These are phyloP conservation scores for Cystofilobasidium macerans DNA, from an alignment of 768 basidiomycete genomes.

Conservation along the genomic window DNA sequence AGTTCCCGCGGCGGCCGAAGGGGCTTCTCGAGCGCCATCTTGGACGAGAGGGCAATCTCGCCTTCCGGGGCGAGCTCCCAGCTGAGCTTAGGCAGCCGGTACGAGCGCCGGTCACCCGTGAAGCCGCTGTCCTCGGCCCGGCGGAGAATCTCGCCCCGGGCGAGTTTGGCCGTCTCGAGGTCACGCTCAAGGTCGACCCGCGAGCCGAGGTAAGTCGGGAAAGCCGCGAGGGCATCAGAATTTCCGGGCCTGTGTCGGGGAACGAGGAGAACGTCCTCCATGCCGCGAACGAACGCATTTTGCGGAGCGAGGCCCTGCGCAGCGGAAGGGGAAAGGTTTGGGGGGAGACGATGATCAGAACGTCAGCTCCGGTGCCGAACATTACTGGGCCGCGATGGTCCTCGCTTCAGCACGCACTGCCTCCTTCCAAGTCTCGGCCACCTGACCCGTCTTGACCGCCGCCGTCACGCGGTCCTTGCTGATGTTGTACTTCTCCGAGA, in stretches of 20 bases:
- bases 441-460: slow-evolving; percentile 25
- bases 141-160: slow-evolving; percentile 8
- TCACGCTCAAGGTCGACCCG: slow-evolving; percentile 26
- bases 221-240: slow-evolving; percentile 4
- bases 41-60: slow-evolving; percentile 3
- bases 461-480: slow-evolving; percentile 23
- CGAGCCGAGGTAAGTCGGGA: slow-evolving; percentile 15
- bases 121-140: slow-evolving; percentile 17
- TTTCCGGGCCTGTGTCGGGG: not conserved
- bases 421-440: slow-evolving; percentile 22
- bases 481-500: slow-evolving; percentile 17
- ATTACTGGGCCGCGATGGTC: not conserved
- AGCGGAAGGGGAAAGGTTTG: no score
- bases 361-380: not conserved
- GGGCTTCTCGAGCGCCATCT: slow-evolving; percentile 23
- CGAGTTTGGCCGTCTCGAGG: slow-evolving; percentile 13
- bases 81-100: not conserved
- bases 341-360: not conserved
- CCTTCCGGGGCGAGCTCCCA: slow-evolving; percentile 25
- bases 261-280: slow-evolving; percentile 23
- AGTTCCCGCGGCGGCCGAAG: slow-evolving; percentile 15
- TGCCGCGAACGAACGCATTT: slow-evolving; percentile 18
- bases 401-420: not conserved
- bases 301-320: slow-evolving; percentile 10
- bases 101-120: not conserved